Evolutionary conservation across 805 yeast species (phyloP).

Genomic region (Ogataea glucozyma): DNA sequence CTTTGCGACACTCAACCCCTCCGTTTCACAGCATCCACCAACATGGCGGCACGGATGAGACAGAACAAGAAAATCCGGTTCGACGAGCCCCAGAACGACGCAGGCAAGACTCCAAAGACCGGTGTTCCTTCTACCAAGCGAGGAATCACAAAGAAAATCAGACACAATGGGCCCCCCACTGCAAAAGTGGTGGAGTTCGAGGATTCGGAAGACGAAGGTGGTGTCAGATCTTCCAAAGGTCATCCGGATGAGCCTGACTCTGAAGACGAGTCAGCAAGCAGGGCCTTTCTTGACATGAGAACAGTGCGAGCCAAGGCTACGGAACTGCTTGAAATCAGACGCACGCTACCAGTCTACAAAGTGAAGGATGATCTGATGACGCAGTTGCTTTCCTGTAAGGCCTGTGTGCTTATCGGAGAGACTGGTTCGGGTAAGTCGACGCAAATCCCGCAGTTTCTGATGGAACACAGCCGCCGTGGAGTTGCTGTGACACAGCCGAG

Average conservation of each 20-base stretch:
- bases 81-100: background rate
- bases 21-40: background rate
- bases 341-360: conserved; percentile 72
- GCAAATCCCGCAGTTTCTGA: conserved; percentile 90
- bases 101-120: background rate
- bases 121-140: too few species aligned
- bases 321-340: conserved; percentile 51
- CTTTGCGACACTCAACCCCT: too few species aligned
- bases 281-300: conserved; percentile 12
- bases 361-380: conserved; percentile 64
- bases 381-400: conserved; percentile 56
- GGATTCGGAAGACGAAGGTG: conserved; percentile 4
- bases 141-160: background rate
- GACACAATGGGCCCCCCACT: conserved; percentile 12
- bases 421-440: conserved; percentile 96
- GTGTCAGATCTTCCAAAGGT: too few species aligned
- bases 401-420: conserved; percentile 87
- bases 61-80: conserved; percentile 33
- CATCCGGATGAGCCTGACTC: too few species aligned
- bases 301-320: conserved; percentile 41
- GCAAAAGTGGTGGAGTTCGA: conserved; percentile 3
- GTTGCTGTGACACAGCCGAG: conserved; percentile 97
- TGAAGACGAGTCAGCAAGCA: conserved; percentile 22
- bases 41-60: conserved; percentile 7
- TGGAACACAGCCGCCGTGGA: conserved; percentile 50